Base-by-base conservation (phyloP, 2,329 filamentous ascomycete species). In the Stagonosporopsis cucurbitacearum region DNA sequence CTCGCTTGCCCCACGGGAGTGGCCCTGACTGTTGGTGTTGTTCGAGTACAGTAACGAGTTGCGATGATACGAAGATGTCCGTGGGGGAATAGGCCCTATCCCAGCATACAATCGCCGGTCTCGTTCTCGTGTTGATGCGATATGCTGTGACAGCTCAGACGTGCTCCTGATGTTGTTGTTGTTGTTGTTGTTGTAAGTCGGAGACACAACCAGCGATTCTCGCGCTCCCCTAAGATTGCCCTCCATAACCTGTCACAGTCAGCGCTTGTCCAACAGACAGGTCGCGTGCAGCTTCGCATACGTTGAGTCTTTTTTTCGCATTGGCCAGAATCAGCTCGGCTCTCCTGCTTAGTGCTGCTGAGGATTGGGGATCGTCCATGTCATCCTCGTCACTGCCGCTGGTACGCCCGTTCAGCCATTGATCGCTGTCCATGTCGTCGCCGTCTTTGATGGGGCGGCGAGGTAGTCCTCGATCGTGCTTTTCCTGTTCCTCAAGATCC, bases 321-420 rank as follows among this genome's bases (percentile, higher is more conserved):
- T 96, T 96, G 52, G 92, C 91, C 51, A 98, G 82, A 70, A 97
- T 97, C 69, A 93, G 83, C 72, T 97, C 93, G 1, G 93, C 93
- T 66, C 92, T 86, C 64, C 88, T 88, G 48, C 68, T 70, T 30
- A 72, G 57, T 30, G 68, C 63, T 51, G 84, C 87, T 44, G 90
- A 91, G 3, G 91, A 91, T 66, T 88, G 86, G 40, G 83, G 81
- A 51, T 89, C 84, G 53, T 87, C 85, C 7, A 51, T 40, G 30
- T 58, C 55, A 3, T 83, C 78, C 26, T 68, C 67, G 39, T 77
- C 72, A 48, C 76, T 75, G 43, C 75, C 76, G 22, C 74, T 77
- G 35, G 73, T 68, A 41, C 75, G 76, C 19, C 73, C 77, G 28
- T 73, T 68, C 19, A 59, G 43, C 70, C 70, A 72, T 41, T 52